Conservation (phyloP, 78 protist species). For the Salpingoeca rosetta region DNA sequence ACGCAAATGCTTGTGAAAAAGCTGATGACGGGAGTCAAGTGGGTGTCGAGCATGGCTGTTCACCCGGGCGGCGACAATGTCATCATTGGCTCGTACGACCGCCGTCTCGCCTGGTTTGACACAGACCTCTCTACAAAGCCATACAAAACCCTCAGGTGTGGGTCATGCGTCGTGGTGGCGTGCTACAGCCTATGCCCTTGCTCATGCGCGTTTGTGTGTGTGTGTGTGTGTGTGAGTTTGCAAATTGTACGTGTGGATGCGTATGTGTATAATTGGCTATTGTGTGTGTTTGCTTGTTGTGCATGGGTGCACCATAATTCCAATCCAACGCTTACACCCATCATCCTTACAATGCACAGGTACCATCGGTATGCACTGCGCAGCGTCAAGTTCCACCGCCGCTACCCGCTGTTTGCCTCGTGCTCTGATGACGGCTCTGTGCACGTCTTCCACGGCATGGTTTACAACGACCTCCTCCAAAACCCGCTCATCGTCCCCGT, state of each 20-base stretch:
- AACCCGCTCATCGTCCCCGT: slow-evolving; percentile 93
- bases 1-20: slow-evolving; percentile 57
- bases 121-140: slow-evolving; percentile 76
- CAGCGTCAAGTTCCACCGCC: slow-evolving; percentile 64
- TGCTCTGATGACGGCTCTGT: slow-evolving; percentile 78
- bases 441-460: slow-evolving; percentile 82
- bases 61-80: slow-evolving; percentile 90
- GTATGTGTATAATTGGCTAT: background rate
- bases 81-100: slow-evolving; percentile 77
- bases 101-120: slow-evolving; percentile 89
- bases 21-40: slow-evolving; percentile 42
- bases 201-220: background rate
- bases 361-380: slow-evolving; percentile 83
- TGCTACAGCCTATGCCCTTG: background rate
- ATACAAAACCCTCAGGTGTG: slow-evolving; percentile 69
- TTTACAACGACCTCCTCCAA: slow-evolving; percentile 58
- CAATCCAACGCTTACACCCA: background rate
- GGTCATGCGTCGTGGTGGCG: background rate
- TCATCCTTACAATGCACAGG: slow-evolving; percentile 15
- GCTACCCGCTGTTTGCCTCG: slow-evolving; percentile 87
- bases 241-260: too few species aligned
- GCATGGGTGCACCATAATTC: background rate
- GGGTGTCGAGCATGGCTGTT: slow-evolving; percentile 64
- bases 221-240: slow-evolving; percentile 6
- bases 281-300: background rate